These are phyloP conservation scores for Dentipellis fragilis DNA, from an alignment of 768 basidiomycete species.

Conservation along the genomic window DNA sequence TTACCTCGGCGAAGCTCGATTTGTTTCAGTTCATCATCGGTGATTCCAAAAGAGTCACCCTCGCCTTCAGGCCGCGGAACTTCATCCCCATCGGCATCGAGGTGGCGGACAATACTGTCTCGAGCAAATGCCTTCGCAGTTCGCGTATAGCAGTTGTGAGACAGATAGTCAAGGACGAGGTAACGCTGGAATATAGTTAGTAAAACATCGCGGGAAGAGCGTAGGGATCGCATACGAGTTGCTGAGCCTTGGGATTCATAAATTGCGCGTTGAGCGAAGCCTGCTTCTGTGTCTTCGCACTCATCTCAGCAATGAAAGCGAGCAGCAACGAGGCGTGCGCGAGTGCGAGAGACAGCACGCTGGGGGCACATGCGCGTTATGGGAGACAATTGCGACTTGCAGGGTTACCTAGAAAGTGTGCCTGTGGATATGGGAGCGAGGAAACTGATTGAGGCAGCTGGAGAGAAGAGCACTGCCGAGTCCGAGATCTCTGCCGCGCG, in stretches of 20 bases:
- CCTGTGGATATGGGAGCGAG: too few relatives aligned
- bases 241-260: neutral
- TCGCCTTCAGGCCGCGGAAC: constrained; percentile 24
- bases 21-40: constrained; percentile 7
- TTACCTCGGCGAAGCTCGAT: constrained; percentile 8
- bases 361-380: too few relatives aligned
- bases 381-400: too few relatives aligned
- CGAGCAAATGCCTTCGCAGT: constrained; percentile 61
- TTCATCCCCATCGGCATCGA: constrained; percentile 67
- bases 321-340: too few relatives aligned
- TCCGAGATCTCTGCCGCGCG: too few relatives aligned
- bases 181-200: constrained; percentile 34
- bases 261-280: neutral
- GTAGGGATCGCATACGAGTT: constrained; percentile 6
- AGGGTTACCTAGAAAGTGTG: too few relatives aligned
- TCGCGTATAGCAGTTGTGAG: constrained; percentile 60
- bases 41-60: constrained; percentile 12
- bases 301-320: neutral
- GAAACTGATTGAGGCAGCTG: too few relatives aligned
- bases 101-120: constrained; percentile 50
- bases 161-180: constrained; percentile 69
- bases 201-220: neutral
- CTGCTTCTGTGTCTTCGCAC: neutral
- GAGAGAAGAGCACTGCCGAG: too few relatives aligned
- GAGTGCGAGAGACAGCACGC: too few relatives aligned